Evolutionary conservation across 106 monocot genomes (phyloP), one percentile per base, ranked within the genome.

Genomic region (Apostasia ramifera): DNA sequence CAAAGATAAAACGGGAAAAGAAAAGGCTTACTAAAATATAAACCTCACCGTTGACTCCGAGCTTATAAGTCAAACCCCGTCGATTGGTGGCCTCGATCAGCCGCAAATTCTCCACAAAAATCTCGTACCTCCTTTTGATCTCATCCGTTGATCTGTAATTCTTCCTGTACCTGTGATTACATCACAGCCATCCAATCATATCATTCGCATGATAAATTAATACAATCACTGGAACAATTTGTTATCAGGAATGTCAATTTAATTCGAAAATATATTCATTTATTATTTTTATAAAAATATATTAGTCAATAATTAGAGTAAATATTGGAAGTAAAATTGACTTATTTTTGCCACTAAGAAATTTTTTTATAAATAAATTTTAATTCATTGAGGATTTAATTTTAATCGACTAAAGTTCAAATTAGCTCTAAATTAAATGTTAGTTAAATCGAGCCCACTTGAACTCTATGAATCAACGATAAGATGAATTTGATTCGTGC

Each of bases 11-110:
- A 48, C 26, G 26, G 26, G 47, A 14, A 39, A 4, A 55, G 67
- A 78, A 15, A 13, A 61, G 14, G n/a, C 38, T 2, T 7, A 8
- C 49, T 8, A 54, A n/a, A 12, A 51, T 6, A 12, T 3, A 68
- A 5, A 47, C 59, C 84, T 85, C 76, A 94, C 93, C 55, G 79
- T 87, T 94, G 74, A 94, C 72, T 43, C 90, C 93, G 65, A 94
- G 93, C 44, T 63, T 80, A 68, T 94, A 90, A 6, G 86, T 12
- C 4, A 86, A 68, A 6, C 77, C 69, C 78, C 63, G 74, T 77
- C 73, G 65, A 53, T 94, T 94, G 66, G 81, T 86, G 11, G 79
- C 74, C 59, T 71, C 69, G 73, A 94, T 79, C 68, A 87, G 56
- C 13, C 76, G 54, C 67, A 87, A 42, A 46, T 57, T 90, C 66